Evolutionary conservation across 75 land plant species (phyloP), one percentile per base, ranked within the genome.

Genomic region (Sequoia sempervirens): DNA sequence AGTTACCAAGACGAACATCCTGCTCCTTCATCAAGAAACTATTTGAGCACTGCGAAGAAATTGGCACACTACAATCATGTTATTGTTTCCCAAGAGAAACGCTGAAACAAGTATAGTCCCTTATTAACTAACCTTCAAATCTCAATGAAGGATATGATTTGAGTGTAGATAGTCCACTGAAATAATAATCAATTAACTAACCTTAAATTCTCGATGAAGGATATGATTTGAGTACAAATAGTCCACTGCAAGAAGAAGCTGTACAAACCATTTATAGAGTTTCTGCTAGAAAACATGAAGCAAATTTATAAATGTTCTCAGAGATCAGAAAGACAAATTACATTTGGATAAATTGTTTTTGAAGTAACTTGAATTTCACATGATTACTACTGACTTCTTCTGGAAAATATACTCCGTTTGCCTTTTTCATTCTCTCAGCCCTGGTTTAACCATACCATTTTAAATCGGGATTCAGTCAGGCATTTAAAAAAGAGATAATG

Each of bases 121-220:
- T 28, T 72, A 2, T 83, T 18, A 75, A 75, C 79, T 3, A 43
- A 43, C 6, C 3, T 43, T 43, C 3, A 43, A n/a, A n/a, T n/a
- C n/a, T n/a, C n/a, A n/a, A n/a, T n/a, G n/a, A n/a, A n/a, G n/a
- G n/a, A n/a, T n/a, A n/a, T n/a, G n/a, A n/a, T n/a, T n/a, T n/a
- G n/a, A n/a, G n/a, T n/a, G n/a, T n/a, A n/a, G n/a, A n/a, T n/a
- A n/a, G n/a, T n/a, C n/a, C n/a, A n/a, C n/a, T n/a, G n/a, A n/a
- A n/a, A n/a, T 5, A 43, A 43, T 43, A 43, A 5, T 56, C 40
- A 68, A 47, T n/a, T 72, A 15, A 32, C 81, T 81, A 8, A 93
- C 97, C 92, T 95, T 95, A 8, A 95, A 87, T 88, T 95, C 95
- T 46, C 97, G 92, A 90, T 95, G 97, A 84, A 95, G 91, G 83